These are phyloP conservation scores for Rubroshorea leprosula DNA, from an alignment of 345 rosid genomes.

Conservation along the genomic window DNA sequence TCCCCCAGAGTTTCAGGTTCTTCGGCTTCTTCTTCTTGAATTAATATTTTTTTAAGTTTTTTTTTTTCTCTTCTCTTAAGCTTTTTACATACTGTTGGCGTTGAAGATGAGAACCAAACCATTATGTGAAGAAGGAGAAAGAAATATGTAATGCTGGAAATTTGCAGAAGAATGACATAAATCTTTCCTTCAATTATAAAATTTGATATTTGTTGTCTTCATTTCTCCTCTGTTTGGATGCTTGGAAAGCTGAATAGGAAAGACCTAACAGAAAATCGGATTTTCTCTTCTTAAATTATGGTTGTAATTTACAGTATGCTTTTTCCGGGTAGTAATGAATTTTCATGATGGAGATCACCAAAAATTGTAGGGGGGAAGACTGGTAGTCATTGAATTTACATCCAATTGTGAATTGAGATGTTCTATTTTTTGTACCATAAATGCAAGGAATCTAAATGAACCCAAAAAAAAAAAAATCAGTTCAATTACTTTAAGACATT, in stretches of 20 bases:
- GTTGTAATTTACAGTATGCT: too few species aligned
- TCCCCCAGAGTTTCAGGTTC: slow-evolving; percentile 82
- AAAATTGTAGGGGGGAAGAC: too few species aligned
- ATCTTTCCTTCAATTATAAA: slow-evolving; percentile 36
- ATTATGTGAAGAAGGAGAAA: slow-evolving; percentile 9
- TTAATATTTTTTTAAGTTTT: not conserved
- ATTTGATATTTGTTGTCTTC: slow-evolving; percentile 3
- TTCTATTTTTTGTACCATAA: too few species aligned
- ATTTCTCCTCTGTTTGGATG: slow-evolving; percentile 6
- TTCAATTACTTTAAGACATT: slow-evolving; percentile 14
- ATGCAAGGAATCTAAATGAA: slow-evolving; percentile 8
- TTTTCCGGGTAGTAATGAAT: not conserved
- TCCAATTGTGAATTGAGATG: too few species aligned
- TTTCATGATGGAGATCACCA: not conserved
- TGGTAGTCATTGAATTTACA: too few species aligned
- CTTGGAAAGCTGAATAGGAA: slow-evolving; percentile 1
- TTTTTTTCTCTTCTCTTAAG: slow-evolving; percentile 23
- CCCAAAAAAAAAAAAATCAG: not conserved
- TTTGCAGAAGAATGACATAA: slow-evolving; percentile 24
- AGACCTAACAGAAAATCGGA: too few species aligned
- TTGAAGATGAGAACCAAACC: slow-evolving; percentile 24
- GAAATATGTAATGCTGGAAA: slow-evolving; percentile 36
- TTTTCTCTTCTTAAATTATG: not conserved
- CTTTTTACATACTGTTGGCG: slow-evolving; percentile 26
- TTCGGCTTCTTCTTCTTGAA: slow-evolving; percentile 37